Base-by-base conservation (phyloP, 2,329 filamentous ascomycete species). In the Epichloe uncinata region DNA sequence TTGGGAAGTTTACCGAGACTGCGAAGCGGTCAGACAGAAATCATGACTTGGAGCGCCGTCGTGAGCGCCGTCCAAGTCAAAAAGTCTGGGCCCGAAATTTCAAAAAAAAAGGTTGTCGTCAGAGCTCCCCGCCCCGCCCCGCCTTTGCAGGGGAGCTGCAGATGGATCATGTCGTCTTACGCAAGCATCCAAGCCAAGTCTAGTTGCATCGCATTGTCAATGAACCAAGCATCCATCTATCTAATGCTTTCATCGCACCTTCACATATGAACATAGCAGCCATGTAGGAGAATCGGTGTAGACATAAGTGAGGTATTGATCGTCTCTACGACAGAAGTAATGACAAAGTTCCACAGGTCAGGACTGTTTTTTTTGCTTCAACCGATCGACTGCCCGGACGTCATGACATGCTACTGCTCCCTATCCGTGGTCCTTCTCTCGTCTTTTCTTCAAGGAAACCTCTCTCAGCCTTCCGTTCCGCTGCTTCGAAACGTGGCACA, bases 401-500 rank as follows among this genome's bases (percentile, higher is more conserved):
- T 1, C 26, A 30, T 3, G 26, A 30, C 26, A 11, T 4, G 3
- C 26, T 30, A 30, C 26, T 30, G 26, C 26, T 30, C 8, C 26
- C 26, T 30, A 3, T n/a, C 7, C 13, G 7, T n/a, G 13, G 35
- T 37, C 35, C 35, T 37, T 4, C 35, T 15, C 18, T 22, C 7
- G 7, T 34, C n/a, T 40, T 47, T 41, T 42, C 40, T 18, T 26
- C 42, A 2, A 18, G 15, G 34, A 3, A 4, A 8, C 2, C 12
- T n/a, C 26, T 9, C 12, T 20, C 77, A 91, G 59, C 84, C 85
- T 60, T 95, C 90, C 26, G 85, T 95, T 4, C 93, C 93, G 61
- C 83, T 94, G 76, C 90, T 97, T 60, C 89, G 81, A 71, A 98
- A 98, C 0, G 88, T 89, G 18, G 91, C 90, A 65, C 93, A 98